phyloP scores from a whole-genome alignment of 176 grass and related monocot genomes.

The Aegilops tauschii region DNA sequence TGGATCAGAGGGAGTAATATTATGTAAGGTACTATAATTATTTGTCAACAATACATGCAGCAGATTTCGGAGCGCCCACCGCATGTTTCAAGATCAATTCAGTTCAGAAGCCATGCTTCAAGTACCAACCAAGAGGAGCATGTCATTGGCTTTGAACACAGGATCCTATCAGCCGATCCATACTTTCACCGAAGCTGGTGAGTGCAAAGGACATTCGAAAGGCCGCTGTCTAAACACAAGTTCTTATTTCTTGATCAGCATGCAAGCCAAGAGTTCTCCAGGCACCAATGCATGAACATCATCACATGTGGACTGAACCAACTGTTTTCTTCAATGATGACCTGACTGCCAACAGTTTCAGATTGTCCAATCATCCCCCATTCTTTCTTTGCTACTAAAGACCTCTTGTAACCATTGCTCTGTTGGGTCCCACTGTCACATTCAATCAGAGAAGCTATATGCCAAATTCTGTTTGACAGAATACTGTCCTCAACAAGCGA shows the following conservation, averaged over 20 bases:
- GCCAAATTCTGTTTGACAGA: not conserved
- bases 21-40: not conserved
- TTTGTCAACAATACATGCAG: conserved; percentile 10
- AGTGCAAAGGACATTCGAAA: not conserved
- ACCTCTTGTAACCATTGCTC: not conserved
- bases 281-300: not conserved
- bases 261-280: not conserved
- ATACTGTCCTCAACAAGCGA: not conserved
- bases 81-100: not conserved
- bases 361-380: not conserved
- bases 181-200: not conserved
- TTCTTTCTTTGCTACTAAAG: not conserved
- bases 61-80: not conserved
- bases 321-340: not conserved
- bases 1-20: not conserved
- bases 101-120: not conserved
- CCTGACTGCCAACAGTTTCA: not conserved
- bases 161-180: not conserved
- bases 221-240: not conserved
- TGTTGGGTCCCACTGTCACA: not conserved
- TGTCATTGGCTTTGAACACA: not conserved
- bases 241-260: not conserved
- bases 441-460: not conserved
- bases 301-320: conserved; percentile 1
- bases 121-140: not conserved